phyloP scores from a whole-genome alignment of 305 asterid genomes.

The Plantago rigida region DNA sequence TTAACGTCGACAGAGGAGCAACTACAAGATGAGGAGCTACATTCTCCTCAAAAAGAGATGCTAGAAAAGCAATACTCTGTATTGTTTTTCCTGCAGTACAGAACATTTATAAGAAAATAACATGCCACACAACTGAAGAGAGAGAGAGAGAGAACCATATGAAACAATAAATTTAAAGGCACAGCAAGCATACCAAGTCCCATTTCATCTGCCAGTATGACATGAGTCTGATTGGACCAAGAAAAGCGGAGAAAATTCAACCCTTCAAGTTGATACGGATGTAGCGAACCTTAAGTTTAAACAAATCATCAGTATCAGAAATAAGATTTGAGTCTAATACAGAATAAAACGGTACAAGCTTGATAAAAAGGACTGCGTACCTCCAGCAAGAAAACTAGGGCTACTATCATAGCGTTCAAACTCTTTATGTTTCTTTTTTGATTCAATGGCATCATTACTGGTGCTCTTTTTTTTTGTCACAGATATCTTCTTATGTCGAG shows the following conservation, averaged over 20 bases:
- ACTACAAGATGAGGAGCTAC: conserved; percentile 79
- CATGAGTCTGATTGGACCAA: conserved; percentile 93
- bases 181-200: conserved; percentile 73
- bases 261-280: conserved; percentile 99
- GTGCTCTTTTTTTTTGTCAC: conserved; percentile 47
- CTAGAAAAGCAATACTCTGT: conserved; percentile 93
- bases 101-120: conserved; percentile 23
- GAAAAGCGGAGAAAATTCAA: conserved; percentile 87
- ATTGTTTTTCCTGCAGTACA: conserved; percentile 79
- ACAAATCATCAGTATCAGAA: conserved; percentile 30
- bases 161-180: conserved; percentile 15
- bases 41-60: conserved; percentile 79
- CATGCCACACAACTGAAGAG: conserved; percentile 5
- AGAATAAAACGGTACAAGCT: conserved; percentile 22
- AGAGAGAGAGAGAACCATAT: conserved; percentile 15
- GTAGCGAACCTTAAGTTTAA: conserved; percentile 63
- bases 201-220: conserved; percentile 99
- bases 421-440: conserved; percentile 52
- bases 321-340: conserved; percentile 24
- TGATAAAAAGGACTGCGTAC: conserved; percentile 31
- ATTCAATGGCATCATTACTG: conserved; percentile 48
- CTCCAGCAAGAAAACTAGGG: conserved; percentile 85
- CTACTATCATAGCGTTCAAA: conserved; percentile 80
- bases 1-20: conserved; percentile 94
- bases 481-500: conserved; percentile 47